These are phyloP conservation scores for Ceratobasidium papillatum DNA, from an alignment of 1,284 basidiomycete genomes.

Conservation along the genomic window DNA sequence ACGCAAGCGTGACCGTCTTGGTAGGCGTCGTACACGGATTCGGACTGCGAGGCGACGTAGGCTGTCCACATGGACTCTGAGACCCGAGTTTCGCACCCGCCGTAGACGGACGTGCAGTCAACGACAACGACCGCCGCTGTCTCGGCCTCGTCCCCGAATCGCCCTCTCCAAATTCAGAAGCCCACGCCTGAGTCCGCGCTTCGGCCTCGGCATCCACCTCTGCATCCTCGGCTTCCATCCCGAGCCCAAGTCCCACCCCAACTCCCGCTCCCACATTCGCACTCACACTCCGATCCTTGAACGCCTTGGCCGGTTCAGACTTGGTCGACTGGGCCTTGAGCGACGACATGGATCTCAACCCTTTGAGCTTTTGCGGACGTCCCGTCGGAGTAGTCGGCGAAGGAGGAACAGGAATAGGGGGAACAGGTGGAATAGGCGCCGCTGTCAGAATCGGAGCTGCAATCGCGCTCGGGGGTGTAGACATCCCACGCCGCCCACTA, in stretches of 20 bases:
- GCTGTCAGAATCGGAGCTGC: background rate
- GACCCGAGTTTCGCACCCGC: background rate
- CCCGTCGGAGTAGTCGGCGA: constrained; percentile 6
- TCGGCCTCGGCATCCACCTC: constrained; percentile 22
- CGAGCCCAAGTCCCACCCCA: constrained; percentile 39
- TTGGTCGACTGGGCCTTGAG: constrained; percentile 51
- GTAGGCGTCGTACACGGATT: constrained; percentile 1
- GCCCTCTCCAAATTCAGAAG: constrained; percentile 23
- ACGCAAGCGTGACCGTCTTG: constrained; percentile 50
- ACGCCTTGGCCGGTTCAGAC: constrained; percentile 16
- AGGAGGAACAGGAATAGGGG: constrained; percentile 4
- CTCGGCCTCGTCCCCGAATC: background rate
- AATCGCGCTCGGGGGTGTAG: constrained; percentile 24
- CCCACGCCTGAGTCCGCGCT: constrained; percentile 37
- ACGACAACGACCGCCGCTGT: constrained; percentile 25
- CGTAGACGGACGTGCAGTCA: constrained; percentile 17
- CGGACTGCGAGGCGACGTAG: constrained; percentile 22
- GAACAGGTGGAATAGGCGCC: constrained; percentile 9
- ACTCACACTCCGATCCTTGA: background rate
- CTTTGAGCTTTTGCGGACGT: constrained; percentile 68
- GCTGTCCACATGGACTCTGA: constrained; percentile 16
- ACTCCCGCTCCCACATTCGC: background rate
- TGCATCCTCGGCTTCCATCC: constrained; percentile 36
- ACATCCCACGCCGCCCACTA: constrained; percentile 9
- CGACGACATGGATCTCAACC: constrained; percentile 79